These are phyloP conservation scores for Raddia guianensis DNA, from an alignment of 176 grass and related monocot species.

Conservation along the genomic window DNA sequence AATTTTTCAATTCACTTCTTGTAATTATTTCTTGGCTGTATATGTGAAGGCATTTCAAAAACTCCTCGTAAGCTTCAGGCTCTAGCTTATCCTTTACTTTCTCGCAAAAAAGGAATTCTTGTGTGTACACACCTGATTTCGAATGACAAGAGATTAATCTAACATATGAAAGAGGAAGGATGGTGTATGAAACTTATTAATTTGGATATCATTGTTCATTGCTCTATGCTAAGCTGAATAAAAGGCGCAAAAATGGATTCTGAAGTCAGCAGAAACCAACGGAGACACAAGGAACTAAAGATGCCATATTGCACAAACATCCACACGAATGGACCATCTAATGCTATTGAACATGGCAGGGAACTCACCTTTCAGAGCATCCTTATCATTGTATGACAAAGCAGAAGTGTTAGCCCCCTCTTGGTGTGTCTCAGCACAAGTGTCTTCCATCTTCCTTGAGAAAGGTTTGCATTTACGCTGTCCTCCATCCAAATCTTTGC, in stretches of 20 bases:
- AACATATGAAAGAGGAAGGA: constrained; percentile 17
- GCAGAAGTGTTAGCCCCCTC: constrained; percentile 48
- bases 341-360: constrained; percentile 1
- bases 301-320: constrained; percentile 10
- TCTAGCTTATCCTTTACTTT: constrained; percentile 81
- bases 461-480: constrained; percentile 38
- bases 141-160: constrained; percentile 21
- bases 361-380: constrained; percentile 70
- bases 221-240: constrained; percentile 10
- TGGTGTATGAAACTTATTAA: not conserved
- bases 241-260: constrained; percentile 28
- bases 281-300: constrained; percentile 16
- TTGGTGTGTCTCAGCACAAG: constrained; percentile 34
- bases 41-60: constrained; percentile 91
- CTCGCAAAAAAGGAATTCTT: constrained; percentile 71
- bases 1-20: constrained; percentile 69
- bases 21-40: constrained; percentile 86
- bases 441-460: constrained; percentile 34
- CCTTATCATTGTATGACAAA: constrained; percentile 70
- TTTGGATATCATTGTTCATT: not conserved
- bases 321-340: not conserved
- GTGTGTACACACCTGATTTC: constrained; percentile 60
- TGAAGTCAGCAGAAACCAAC: constrained; percentile 15
- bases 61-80: constrained; percentile 75
- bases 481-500: constrained; percentile 45